Evolutionary conservation across 768 basidiomycete species (phyloP), one percentile per base, ranked within the genome.

Genomic region (Mycena indigotica): DNA sequence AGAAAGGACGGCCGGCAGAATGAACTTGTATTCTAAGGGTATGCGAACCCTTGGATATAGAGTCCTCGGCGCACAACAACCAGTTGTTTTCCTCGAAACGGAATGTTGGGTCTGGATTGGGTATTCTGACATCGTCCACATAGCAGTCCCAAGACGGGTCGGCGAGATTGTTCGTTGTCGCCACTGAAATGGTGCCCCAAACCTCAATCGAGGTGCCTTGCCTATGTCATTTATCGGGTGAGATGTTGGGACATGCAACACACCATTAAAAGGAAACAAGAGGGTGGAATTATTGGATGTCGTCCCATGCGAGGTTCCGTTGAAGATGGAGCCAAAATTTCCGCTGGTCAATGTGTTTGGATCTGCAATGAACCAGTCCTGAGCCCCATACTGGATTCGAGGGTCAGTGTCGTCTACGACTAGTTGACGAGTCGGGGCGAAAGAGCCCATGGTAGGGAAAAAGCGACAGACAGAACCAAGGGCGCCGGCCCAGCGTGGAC

Each of bases 131-230:
- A 6, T 56, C 55, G 61, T 75, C 72, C 32, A 75, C 54, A 53
- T 68, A 68, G 54, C 74, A 75, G 16, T 65, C 64, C 71, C 72
- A 75, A 16, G 57, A 57, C n/a, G 70, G 72, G 57, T 71, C 69
- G 6, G 59, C 53, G 51, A 53, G 25, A 58, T 63, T 59, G 52
- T 61, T 49, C 29, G 50, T 54, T 57, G 39, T 55, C 48, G 44
- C 50, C 0, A 49, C 16, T 3, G 50, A 24, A 6, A 63, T 67
- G 5, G 62, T 66, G 15, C 73, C 73, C 46, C 55, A 66, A 12
- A 74, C 62, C 19, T 26, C 24, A 5, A 70, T 61, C 16, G 60
- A 50, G 5, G 69, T 70, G 32, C 73, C 73, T 74, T n/a, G n/a
- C n/a, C n/a, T n/a, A n/a, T n/a, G n/a, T n/a, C n/a, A n/a, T n/a